A percentile compares a stretch with the other conserved stretches of the same genome.
phyloP scores from a whole-genome alignment of 148 eudicot genomes.

The Rhododendron mucronatum region DNA sequence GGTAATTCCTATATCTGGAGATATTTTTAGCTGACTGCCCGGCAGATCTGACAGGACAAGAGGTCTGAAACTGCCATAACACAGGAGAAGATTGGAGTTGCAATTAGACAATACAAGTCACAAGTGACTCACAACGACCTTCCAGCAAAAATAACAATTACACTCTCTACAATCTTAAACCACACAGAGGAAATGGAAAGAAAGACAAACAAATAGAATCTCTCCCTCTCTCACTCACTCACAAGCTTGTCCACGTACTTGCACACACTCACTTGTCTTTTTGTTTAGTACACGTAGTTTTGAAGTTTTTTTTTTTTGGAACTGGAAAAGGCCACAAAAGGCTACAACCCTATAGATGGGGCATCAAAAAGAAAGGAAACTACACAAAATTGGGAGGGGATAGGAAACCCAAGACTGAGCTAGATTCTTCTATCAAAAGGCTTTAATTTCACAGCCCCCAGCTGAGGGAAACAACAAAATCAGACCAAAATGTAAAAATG shows the following conservation, averaged over 20 bases:
- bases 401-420: not conserved
- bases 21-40: constrained; percentile 36
- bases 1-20: constrained; percentile 32
- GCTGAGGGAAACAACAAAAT: not conserved
- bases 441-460: not conserved
- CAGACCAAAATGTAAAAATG: not conserved
- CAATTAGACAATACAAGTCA: not conserved
- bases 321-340: not conserved
- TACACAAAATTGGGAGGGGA: not conserved
- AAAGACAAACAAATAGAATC: not conserved
- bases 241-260: not conserved
- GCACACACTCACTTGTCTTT: not conserved
- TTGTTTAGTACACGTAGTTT: not conserved
- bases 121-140: not conserved
- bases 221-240: not conserved
- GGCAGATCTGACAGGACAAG: constrained; percentile 26
- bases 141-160: not conserved
- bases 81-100: not conserved
- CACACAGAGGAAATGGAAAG: not conserved
- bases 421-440: not conserved
- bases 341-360: not conserved
- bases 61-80: constrained; percentile 41
- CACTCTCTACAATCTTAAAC: not conserved
- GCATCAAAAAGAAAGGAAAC: not conserved
- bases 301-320: not conserved